phyloP scores from a whole-genome alignment of 768 basidiomycete species.

The Boletus eberwhitei region DNA sequence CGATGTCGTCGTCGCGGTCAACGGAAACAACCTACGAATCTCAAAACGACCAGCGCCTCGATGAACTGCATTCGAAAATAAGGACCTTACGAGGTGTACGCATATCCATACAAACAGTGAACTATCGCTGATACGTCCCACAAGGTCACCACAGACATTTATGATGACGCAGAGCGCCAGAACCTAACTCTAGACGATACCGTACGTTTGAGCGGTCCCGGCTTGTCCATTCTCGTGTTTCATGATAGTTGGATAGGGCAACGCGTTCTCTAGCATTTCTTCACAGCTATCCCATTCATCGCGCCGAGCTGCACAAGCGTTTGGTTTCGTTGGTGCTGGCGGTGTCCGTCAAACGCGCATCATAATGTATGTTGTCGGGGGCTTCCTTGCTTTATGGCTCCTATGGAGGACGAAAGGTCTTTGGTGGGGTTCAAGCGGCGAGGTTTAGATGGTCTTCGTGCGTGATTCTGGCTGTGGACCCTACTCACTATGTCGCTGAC shows the following conservation, averaged over 20 bases:
- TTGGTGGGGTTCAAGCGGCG: conserved; percentile 37
- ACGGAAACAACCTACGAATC: conserved; percentile 76
- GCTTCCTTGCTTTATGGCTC: conserved; percentile 58
- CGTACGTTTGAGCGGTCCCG: conserved; percentile 40
- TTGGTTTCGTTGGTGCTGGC: conserved; percentile 59
- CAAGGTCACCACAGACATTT: conserved; percentile 85
- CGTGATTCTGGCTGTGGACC: conserved; percentile 2
- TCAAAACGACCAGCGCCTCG: conserved; percentile 82
- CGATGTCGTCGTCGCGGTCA: conserved; percentile 38
- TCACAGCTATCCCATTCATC: conserved; percentile 62
- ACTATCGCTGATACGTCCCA: neutral
- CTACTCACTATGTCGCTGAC: neutral
- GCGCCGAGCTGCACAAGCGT: conserved; percentile 66
- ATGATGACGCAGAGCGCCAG: conserved; percentile 81
- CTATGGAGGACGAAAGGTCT: conserved; percentile 47
- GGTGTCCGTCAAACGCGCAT: conserved; percentile 68
- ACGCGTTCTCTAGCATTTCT: conserved; percentile 66
- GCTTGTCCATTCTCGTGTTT: neutral
- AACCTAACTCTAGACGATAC: conserved; percentile 76
- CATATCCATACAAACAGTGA: neutral
- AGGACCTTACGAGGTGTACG: conserved; percentile 67
- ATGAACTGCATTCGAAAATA: conserved; percentile 82
- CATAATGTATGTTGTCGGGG: conserved; percentile 54
- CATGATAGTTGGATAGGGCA: conserved; percentile 39
- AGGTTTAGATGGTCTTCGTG: conserved; percentile 16